Conservation (phyloP, 2,329 filamentous ascomycete species). For the Pestalotiopsis sp. region DNA sequence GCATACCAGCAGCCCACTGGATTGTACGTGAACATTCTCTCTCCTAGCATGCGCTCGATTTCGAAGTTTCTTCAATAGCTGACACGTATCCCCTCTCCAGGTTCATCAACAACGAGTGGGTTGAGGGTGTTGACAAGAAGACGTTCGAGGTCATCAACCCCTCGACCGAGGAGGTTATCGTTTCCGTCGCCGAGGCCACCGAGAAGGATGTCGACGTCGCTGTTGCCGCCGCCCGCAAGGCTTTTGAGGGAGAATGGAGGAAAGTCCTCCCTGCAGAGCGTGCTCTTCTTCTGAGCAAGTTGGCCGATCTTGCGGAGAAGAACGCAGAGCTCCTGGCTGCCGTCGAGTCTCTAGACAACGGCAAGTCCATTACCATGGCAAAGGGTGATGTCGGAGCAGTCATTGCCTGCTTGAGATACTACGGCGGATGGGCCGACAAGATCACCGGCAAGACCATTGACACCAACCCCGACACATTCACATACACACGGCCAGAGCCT, state of each 20-base stretch:
- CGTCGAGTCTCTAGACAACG: slow-evolving; percentile 87
- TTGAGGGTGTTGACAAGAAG: slow-evolving; percentile 81
- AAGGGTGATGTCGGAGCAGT: slow-evolving; percentile 73
- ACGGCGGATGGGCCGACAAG: slow-evolving; percentile 92
- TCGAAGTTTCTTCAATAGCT: neutral
- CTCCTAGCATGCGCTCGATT: neutral
- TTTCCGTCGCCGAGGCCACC: slow-evolving; percentile 79
- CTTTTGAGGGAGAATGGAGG: slow-evolving; percentile 76
- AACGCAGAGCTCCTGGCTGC: slow-evolving; percentile 76
- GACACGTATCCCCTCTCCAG: neutral
- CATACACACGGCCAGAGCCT: slow-evolving; percentile 81
- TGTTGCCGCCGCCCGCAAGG: slow-evolving; percentile 82
- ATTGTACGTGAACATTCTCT: slow-evolving; percentile 48
- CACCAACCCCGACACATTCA: slow-evolving; percentile 75
- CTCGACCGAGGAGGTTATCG: slow-evolving; percentile 80
- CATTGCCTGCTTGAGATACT: slow-evolving; percentile 77
- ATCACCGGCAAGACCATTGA: slow-evolving; percentile 86
- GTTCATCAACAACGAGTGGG: slow-evolving; percentile 93
- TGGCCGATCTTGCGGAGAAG: slow-evolving; percentile 80
- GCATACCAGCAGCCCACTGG: slow-evolving; percentile 61
- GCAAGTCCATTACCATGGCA: slow-evolving; percentile 77
- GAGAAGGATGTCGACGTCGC: slow-evolving; percentile 86
- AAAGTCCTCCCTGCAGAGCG: slow-evolving; percentile 71
- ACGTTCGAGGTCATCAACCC: slow-evolving; percentile 94
- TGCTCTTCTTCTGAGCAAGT: slow-evolving; percentile 70